Base-by-base conservation (phyloP, 306 rosid species). In the Lablab purpureus region DNA sequence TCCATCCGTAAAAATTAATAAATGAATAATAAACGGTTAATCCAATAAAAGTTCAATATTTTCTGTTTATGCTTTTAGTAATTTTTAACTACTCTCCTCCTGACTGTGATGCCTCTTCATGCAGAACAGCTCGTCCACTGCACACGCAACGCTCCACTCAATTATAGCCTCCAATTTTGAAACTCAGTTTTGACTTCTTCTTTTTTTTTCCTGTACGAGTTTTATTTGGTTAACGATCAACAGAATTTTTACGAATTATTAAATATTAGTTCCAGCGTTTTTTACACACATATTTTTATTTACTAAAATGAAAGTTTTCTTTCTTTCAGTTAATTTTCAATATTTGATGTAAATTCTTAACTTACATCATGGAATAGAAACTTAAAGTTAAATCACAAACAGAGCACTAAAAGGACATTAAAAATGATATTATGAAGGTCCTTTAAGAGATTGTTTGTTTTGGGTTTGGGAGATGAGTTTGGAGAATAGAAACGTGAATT, bases 51-150 rank as follows among this genome's bases (percentile, higher is more conserved):
- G 3, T n/a, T 63, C 7, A 34, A 63, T 63, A 28, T 30, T 30
- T 28, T 28, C 3, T 40, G 0, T 17, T 17, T 1, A 10, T 59
- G 11, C 18, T 36, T 34, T 5, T 36, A 64, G 15, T 17, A 63
- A 34, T 36, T n/a, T n/a, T 64, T 64, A 36, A 65, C 30, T 37
- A 8, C 50, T 1, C 71, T 64, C 19, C 7, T 32, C 40, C 40
- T 36, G 9, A 6, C 0, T 10, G 0, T 36, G 11, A 62, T n/a
- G 27, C 27, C 70, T 17, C 50, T 67, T 67, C 72, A 50, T 50
- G 49, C 41, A 37, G 17, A 62, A 71, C 7, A 64, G 83, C 81
- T 84, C 89, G 89, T 87, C 65, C 23, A 6, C 11, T 10, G 46
- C 80, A 73, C 78, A 73, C 81, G 6, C 76, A 49, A 58, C 77